Base-by-base conservation (phyloP, 345 rosid genomes). In the Trapa bicornis region DNA sequence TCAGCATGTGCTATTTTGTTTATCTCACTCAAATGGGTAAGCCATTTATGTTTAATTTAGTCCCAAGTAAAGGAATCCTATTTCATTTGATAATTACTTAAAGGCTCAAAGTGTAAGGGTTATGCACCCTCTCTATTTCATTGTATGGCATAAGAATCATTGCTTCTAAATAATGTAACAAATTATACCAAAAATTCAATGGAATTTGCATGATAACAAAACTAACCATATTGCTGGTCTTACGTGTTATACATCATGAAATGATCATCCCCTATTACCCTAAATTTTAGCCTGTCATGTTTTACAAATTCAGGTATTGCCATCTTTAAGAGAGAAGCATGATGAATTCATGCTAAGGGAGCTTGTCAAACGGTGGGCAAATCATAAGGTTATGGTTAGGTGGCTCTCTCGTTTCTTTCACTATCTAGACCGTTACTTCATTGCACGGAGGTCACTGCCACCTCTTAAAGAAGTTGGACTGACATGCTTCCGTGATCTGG, bases 341-440 rank as follows among this genome's bases (percentile, higher is more conserved):
- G 86, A 83, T 62, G 89, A 85, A 64, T 82, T 75, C 70, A 75
- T 87, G 86, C 67, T 87, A 69, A 77, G 82, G 73, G 92, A 87
- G 72, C 77, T 85, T 42, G 87, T 76, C 37, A 73, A 67, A 38
- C 81, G 92, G 47, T 87, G 87, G 92, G 70, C 69, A 39, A 85
- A 83, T 66, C 85, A 87, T 72, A 87, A 85, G 74, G 68, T 80
- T 73, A 83, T 85, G 89, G 86, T 76, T 65, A 73, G 85, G 69
- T 87, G 88, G 89, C 72, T 87, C 63, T 75, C 80, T 53, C 85
- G 89, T 7, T 83, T 83, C 80, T 87, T 87, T 64, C 61, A 78
- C 71, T 85, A 80, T 70, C 79, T 87, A 38, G 89, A 87, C 52
- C 87, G 92, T 22, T 81, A 81, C 77, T 85, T 83, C 67, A 81